phyloP scores from a whole-genome alignment of 169 alveolate genomes.

The Eimeria acervulina region DNA sequence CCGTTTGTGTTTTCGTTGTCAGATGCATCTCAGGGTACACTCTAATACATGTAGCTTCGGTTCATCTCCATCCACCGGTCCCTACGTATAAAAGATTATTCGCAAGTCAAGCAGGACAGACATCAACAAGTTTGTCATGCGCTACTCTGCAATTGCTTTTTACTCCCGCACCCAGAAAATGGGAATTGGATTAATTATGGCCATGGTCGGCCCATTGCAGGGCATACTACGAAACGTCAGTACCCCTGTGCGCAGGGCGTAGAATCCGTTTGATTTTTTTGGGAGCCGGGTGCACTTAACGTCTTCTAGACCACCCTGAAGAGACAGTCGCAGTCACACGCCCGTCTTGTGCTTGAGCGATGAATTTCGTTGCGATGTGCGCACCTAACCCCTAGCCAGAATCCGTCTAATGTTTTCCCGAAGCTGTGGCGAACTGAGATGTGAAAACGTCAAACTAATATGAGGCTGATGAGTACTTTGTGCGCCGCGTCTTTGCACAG shows the following conservation, averaged over 20 bases:
- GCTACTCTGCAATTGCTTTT: slow-evolving; percentile 8
- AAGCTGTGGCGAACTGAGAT: neutral
- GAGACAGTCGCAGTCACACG: too few species aligned
- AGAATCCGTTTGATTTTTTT: slow-evolving; percentile 28
- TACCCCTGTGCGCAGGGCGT: slow-evolving; percentile 48
- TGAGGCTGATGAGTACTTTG: neutral
- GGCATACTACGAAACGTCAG: slow-evolving; percentile 27
- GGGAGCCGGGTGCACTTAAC: neutral
- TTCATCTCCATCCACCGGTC: neutral
- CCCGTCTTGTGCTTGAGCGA: too few species aligned
- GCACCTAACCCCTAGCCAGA: too few species aligned
- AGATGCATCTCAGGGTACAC: neutral
- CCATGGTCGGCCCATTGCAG: slow-evolving; percentile 44
- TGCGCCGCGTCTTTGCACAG: slow-evolving; percentile 18
- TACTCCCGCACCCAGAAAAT: slow-evolving; percentile 64
- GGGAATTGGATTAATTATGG: slow-evolving; percentile 23
- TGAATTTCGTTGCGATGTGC: too few species aligned
- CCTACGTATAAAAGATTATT: neutral
- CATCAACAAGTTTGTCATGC: neutral
- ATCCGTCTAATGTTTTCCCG: too few species aligned
- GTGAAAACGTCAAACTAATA: neutral
- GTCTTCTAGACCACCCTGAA: too few species aligned
- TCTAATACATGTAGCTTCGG: neutral
- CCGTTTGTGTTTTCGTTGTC: neutral
- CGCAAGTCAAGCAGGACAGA: neutral